A percentile compares a stretch with the other conserved stretches of the same genome.
phyloP scores from a whole-genome alignment of 768 basidiomycete species.

The Sutorius australiensis region DNA sequence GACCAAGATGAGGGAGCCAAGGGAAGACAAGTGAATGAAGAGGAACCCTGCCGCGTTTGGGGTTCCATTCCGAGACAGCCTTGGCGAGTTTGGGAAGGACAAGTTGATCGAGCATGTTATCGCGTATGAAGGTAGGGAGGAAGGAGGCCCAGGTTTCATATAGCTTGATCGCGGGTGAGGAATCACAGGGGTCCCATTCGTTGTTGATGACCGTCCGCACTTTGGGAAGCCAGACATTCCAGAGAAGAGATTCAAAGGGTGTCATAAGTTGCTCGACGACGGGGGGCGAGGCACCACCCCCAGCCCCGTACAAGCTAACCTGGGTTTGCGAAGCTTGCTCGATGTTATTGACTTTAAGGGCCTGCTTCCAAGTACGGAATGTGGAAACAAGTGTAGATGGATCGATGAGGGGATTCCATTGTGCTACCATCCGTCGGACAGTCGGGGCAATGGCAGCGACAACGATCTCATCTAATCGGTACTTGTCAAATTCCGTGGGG shows the following conservation, averaged over 20 bases:
- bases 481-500: conserved; percentile 67
- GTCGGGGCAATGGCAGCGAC: conserved; percentile 88
- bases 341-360: conserved; percentile 52
- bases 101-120: conserved; percentile 95
- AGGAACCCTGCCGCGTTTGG: conserved; percentile 52
- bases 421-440: conserved; percentile 64
- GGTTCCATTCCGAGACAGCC: conserved; percentile 80
- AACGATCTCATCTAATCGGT: conserved; percentile 85
- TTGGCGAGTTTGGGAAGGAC: conserved; percentile 89
- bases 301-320: conserved; percentile 57
- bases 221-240: conserved; percentile 94
- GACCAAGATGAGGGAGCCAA: conserved; percentile 88
- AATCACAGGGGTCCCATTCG: conserved; percentile 77
- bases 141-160: conserved; percentile 88
- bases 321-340: conserved; percentile 44
- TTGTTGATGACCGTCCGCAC: conserved; percentile 95
- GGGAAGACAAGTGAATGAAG: conserved; percentile 87
- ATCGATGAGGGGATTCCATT: conserved; percentile 84
- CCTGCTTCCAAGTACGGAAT: conserved; percentile 67
- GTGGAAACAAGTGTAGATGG: conserved; percentile 60
- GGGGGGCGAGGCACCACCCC: conserved; percentile 29
- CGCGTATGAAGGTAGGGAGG: conserved; percentile 85
- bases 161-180: conserved; percentile 72
- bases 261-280: conserved; percentile 71
- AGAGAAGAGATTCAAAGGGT: conserved; percentile 89